phyloP scores from a whole-genome alignment of 208 protist genomes.

The Crithidia expoeki region DNA sequence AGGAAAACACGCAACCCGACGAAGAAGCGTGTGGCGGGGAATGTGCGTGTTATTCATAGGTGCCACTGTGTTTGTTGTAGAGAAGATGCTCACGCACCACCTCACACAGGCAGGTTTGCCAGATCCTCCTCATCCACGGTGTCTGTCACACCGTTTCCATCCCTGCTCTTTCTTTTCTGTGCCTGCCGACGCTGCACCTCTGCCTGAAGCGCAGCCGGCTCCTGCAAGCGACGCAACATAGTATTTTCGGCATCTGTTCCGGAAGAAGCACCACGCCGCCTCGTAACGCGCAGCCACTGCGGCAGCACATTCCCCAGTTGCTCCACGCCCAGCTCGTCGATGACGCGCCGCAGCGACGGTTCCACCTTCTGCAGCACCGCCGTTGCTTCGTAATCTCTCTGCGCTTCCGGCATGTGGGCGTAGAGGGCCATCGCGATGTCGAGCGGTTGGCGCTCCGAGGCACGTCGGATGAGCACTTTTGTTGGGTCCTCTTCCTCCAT shows the following conservation, averaged over 20 bases:
- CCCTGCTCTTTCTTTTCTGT: not conserved
- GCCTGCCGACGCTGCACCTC: slow-evolving; percentile 16
- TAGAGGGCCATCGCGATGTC: slow-evolving; percentile 68
- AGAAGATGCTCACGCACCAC: too few relatives aligned
- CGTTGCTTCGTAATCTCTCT: slow-evolving; percentile 21
- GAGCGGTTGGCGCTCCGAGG: slow-evolving; percentile 66
- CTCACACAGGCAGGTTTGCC: slow-evolving; percentile 1
- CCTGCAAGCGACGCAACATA: slow-evolving; percentile 26
- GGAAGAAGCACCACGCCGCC: slow-evolving; percentile 6
- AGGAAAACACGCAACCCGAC: too few relatives aligned
- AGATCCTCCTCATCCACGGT: slow-evolving; percentile 11
- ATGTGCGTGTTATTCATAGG: too few relatives aligned
- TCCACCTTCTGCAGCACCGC: slow-evolving; percentile 45
- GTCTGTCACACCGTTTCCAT: not conserved
- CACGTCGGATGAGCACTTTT: slow-evolving; percentile 61
- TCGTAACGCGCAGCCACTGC: slow-evolving; percentile 57
- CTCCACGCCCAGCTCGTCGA: slow-evolving; percentile 48
- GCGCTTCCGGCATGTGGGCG: slow-evolving; percentile 34
- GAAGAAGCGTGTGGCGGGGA: too few relatives aligned
- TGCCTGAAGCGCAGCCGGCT: not conserved
- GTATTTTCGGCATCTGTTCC: not conserved
- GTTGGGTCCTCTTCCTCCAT: slow-evolving; percentile 42
- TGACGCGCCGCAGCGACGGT: slow-evolving; percentile 31
- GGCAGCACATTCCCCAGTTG: slow-evolving; percentile 45
- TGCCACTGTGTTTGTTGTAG: too few relatives aligned